These are phyloP conservation scores for Penicillium ochrochloron DNA, from an alignment of 495 filamentous ascomycete genomes.

Conservation along the genomic window DNA sequence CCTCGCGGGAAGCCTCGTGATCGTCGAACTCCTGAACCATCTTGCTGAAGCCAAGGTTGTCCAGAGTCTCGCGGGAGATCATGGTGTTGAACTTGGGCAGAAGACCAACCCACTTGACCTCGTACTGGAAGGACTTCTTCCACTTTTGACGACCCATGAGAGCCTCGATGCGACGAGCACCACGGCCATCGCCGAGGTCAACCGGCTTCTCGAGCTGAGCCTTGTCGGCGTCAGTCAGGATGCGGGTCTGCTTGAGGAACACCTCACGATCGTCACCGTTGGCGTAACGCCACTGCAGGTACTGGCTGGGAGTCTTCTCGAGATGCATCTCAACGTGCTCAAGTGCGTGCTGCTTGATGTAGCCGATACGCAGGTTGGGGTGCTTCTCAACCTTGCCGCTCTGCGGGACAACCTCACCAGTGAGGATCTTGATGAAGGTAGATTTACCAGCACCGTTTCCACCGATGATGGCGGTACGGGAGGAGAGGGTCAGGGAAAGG, in stretches of 20 bases:
- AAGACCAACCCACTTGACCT: slow-evolving; percentile 89
- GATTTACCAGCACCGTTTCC: slow-evolving; percentile 98
- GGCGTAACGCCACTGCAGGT: slow-evolving; percentile 97
- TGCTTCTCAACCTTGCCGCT: slow-evolving; percentile 94
- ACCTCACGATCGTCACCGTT: slow-evolving; percentile 98
- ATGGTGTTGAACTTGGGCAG: slow-evolving; percentile 92
- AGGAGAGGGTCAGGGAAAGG: slow-evolving; percentile 84
- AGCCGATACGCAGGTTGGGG: slow-evolving; percentile 97
- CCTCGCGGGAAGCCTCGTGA: slow-evolving; percentile 95
- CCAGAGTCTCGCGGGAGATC: slow-evolving; percentile 90
- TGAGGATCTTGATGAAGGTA: slow-evolving; percentile 95
- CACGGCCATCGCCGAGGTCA: slow-evolving; percentile 81
- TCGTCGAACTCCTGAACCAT: slow-evolving; percentile 98
- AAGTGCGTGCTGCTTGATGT: slow-evolving; percentile 98
- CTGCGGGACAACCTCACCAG: slow-evolving; percentile 91
- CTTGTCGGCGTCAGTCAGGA: slow-evolving; percentile 82
- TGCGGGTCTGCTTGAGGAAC: slow-evolving; percentile 93
- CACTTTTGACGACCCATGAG: slow-evolving; percentile 97
- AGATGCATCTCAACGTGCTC: slow-evolving; percentile 99
- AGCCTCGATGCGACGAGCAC: slow-evolving; percentile 76
- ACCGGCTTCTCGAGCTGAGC: slow-evolving; percentile 88
- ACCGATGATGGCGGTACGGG: slow-evolving; percentile 93
- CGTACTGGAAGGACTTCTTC: slow-evolving; percentile 99
- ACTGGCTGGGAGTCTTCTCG: slow-evolving; percentile 98
- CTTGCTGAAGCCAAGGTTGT: slow-evolving; percentile 85